These are phyloP conservation scores for Penicillium sumatraense DNA, from an alignment of 2,329 filamentous ascomycete genomes.

Conservation along the genomic window DNA sequence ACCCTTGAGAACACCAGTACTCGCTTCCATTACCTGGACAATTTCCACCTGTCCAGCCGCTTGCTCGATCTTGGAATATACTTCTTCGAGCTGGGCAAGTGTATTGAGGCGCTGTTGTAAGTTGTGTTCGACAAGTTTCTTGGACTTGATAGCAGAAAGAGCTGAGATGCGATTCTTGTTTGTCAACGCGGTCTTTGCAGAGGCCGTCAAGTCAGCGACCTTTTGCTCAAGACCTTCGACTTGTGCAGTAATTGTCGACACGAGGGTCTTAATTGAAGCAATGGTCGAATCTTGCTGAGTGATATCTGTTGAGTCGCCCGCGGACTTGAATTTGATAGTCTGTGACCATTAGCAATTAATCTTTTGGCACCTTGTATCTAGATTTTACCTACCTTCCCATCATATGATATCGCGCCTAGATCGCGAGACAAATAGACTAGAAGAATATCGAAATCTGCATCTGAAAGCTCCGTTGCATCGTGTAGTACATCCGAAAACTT, in stretches of 20 bases:
- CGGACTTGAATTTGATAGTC: slow-evolving; percentile 73
- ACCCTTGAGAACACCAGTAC: slow-evolving; percentile 70
- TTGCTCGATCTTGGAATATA: slow-evolving; percentile 81
- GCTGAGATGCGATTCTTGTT: slow-evolving; percentile 76
- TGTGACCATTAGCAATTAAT: slow-evolving; percentile 39
- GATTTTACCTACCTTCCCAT: slow-evolving; percentile 46
- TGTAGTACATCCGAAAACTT: slow-evolving; percentile 61
- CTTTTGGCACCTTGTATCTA: slow-evolving; percentile 6
- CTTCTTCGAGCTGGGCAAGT: slow-evolving; percentile 79
- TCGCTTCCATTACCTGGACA: slow-evolving; percentile 79
- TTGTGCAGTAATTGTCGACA: slow-evolving; percentile 67
- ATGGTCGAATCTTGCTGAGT: slow-evolving; percentile 80
- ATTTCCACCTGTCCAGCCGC: slow-evolving; percentile 84
- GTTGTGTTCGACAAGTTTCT: slow-evolving; percentile 78
- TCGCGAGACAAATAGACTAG: slow-evolving; percentile 72
- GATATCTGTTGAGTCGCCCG: slow-evolving; percentile 59
- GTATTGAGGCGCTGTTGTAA: slow-evolving; percentile 74
- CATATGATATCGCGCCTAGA: slow-evolving; percentile 56
- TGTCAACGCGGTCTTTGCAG: slow-evolving; percentile 71
- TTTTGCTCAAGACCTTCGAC: slow-evolving; percentile 66
- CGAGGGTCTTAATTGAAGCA: slow-evolving; percentile 76
- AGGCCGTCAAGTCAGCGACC: slow-evolving; percentile 53
- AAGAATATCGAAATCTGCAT: slow-evolving; percentile 71
- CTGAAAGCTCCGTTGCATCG: slow-evolving; percentile 57
- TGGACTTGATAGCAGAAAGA: slow-evolving; percentile 76